Percentiles rank a stretch among this genome's conserved stretches.
Evolutionary conservation across 257 asterid genomes (phyloP).

Genomic region (Forsythia viridissima): DNA sequence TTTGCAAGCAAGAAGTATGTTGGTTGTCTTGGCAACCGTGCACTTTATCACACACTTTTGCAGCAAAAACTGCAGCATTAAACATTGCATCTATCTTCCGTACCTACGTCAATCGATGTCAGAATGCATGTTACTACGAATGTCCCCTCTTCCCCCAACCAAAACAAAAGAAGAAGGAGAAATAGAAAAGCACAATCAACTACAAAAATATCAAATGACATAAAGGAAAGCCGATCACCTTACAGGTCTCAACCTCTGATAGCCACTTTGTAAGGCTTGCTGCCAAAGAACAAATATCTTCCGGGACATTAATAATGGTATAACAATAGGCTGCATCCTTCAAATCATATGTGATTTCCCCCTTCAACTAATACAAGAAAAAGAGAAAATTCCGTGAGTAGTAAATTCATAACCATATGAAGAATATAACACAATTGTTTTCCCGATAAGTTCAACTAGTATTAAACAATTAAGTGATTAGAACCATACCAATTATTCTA

Average conservation of each 20-base stretch:
- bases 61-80: slow-evolving; percentile 63
- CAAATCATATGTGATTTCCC: slow-evolving; percentile 85
- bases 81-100: slow-evolving; percentile 68
- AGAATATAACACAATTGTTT: not conserved
- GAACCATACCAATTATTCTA: not conserved
- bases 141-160: not conserved
- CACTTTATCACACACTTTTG: slow-evolving; percentile 60
- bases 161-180: not conserved
- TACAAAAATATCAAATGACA: not conserved
- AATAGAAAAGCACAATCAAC: not conserved
- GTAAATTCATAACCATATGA: not conserved
- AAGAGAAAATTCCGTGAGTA: slow-evolving; percentile 8
- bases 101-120: slow-evolving; percentile 43
- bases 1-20: slow-evolving; percentile 77
- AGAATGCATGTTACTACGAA: slow-evolving; percentile 13
- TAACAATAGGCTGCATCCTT: slow-evolving; percentile 92
- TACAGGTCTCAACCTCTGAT: slow-evolving; percentile 79
- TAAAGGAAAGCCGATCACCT: slow-evolving; percentile 53
- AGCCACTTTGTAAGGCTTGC: slow-evolving; percentile 73
- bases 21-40: slow-evolving; percentile 57
- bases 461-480: not conserved
- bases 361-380: slow-evolving; percentile 60
- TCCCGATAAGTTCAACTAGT: not conserved
- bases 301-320: slow-evolving; percentile 54
- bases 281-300: slow-evolving; percentile 79